A percentile compares a stretch with the other conserved stretches of the same genome.
Evolutionary conservation across 169 alveolate species (phyloP).

Genomic region (Plasmodium ovale): DNA sequence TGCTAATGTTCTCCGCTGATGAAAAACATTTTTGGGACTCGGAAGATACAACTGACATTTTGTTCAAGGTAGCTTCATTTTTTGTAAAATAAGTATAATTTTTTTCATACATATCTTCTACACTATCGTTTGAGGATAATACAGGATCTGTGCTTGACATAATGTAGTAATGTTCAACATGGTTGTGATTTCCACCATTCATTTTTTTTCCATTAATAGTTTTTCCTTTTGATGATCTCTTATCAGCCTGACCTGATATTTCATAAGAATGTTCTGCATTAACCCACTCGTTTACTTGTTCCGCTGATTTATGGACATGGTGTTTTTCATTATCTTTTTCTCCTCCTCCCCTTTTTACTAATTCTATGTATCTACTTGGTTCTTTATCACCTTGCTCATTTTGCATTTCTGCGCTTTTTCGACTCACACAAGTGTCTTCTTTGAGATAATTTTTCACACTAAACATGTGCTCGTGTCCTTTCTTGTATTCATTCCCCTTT

Average conservation of each 20-base stretch:
- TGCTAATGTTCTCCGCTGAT: neutral
- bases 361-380: conserved; percentile 23
- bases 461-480: neutral
- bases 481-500: neutral
- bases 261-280: neutral
- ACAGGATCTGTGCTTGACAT: conserved; percentile 45
- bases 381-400: conserved; percentile 44
- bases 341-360: neutral
- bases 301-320: neutral
- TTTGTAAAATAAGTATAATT: conserved; percentile 8
- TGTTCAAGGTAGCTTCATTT: neutral
- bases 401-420: neutral
- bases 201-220: neutral
- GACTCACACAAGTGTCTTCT: neutral
- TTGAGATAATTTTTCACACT: neutral
- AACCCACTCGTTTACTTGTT: neutral
- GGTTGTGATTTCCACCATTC: neutral
- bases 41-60: neutral
- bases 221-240: neutral
- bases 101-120: conserved; percentile 50
- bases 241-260: neutral
- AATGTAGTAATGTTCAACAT: conserved; percentile 37
- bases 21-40: neutral
- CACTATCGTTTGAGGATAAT: conserved; percentile 23
- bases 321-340: conserved; percentile 1